These are phyloP conservation scores for Cutaneotrichosporon cavernicola DNA, from an alignment of 1,284 basidiomycete genomes.

Conservation along the genomic window DNA sequence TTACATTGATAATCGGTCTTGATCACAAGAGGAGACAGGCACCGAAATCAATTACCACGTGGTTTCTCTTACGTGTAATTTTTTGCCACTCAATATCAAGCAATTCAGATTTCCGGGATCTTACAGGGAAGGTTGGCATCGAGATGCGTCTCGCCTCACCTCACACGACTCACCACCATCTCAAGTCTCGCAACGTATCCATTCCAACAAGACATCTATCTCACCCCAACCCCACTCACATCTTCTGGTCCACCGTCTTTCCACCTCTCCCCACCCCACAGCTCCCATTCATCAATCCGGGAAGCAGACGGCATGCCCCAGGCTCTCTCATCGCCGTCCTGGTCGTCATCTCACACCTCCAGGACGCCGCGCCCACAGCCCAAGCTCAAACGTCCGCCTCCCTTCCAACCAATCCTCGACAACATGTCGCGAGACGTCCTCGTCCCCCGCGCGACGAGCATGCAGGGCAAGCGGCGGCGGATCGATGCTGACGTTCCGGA, in stretches of 20 bases:
- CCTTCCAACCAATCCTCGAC: not conserved
- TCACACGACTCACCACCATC: not conserved
- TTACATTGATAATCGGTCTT: too few relatives aligned
- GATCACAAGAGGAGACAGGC: too few relatives aligned
- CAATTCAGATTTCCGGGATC: not conserved
- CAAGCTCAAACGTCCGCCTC: not conserved
- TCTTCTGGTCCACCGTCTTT: not conserved
- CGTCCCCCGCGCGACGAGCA: slow-evolving; percentile 37
- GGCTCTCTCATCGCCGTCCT: slow-evolving; percentile 29
- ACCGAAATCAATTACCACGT: not conserved
- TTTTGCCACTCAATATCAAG: not conserved
- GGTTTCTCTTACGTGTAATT: not conserved
- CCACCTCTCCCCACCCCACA: not conserved
- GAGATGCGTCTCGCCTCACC: not conserved
- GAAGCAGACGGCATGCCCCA: slow-evolving; percentile 22
- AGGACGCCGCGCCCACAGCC: slow-evolving; percentile 28
- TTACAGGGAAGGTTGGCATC: not conserved
- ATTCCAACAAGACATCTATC: not conserved
- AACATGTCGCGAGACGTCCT: slow-evolving; percentile 16
- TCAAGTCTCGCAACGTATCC: not conserved
- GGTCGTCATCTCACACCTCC: slow-evolving; percentile 38
- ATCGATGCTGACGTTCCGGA: slow-evolving; percentile 37
- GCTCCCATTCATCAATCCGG: not conserved
- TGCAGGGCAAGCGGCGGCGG: slow-evolving; percentile 47
- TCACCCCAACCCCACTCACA: not conserved